A percentile compares a stretch with the other conserved stretches of the same genome.
phyloP scores from a whole-genome alignment of 306 rosid species.

The Glycine tomentella region DNA sequence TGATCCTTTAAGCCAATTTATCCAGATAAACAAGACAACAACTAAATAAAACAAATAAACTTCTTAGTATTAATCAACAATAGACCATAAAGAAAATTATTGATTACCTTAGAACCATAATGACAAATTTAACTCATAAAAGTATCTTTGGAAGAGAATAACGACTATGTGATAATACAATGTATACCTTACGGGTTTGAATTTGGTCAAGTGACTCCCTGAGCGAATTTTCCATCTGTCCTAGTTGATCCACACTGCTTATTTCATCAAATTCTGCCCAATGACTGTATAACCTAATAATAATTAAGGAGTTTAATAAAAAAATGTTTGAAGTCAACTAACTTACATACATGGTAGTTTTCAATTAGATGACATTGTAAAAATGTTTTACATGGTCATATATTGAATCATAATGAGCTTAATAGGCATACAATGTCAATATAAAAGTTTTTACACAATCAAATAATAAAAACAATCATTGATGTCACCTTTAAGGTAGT shows the following conservation, averaged over 20 bases:
- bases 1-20: slow-evolving; percentile 15
- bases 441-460: neutral
- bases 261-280: slow-evolving; percentile 74
- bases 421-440: too few relatives aligned
- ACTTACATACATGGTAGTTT: too few relatives aligned
- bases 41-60: too few relatives aligned
- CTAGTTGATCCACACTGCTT: slow-evolving; percentile 70
- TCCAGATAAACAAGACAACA: slow-evolving; percentile 3
- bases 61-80: too few relatives aligned
- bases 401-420: too few relatives aligned
- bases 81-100: neutral
- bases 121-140: slow-evolving; percentile 8
- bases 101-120: slow-evolving; percentile 15
- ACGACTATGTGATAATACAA: neutral
- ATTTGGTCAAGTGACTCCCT: slow-evolving; percentile 76
- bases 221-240: slow-evolving; percentile 79
- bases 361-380: too few relatives aligned
- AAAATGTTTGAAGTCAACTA: too few relatives aligned
- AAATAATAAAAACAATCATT: too few relatives aligned
- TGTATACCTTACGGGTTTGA: slow-evolving; percentile 69
- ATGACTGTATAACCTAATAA: slow-evolving; percentile 44
- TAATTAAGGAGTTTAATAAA: neutral
- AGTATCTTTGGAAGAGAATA: neutral
- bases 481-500: too few relatives aligned
- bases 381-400: too few relatives aligned